phyloP scores from a whole-genome alignment of 1,284 basidiomycete genomes.

The Phylloboletellus chloephorus region DNA sequence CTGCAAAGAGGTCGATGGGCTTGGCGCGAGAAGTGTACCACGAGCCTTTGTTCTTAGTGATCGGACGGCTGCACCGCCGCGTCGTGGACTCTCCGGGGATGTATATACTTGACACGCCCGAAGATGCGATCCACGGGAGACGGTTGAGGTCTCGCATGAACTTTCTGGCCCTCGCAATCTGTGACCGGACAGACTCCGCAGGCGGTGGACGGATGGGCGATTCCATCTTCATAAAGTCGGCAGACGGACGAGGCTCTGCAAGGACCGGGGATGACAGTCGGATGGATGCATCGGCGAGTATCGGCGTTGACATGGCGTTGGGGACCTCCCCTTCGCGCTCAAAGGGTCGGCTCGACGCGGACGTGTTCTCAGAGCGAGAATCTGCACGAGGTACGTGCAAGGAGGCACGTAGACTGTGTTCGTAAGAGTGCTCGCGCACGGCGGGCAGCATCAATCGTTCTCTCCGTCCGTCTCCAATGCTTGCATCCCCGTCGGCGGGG shows the following conservation, averaged over 20 bases:
- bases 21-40: slow-evolving; percentile 29
- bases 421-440: slow-evolving; percentile 25
- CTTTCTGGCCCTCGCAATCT: slow-evolving; percentile 25
- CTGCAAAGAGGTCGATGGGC: slow-evolving; percentile 28
- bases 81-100: slow-evolving; percentile 28
- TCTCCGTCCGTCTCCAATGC: slow-evolving; percentile 20
- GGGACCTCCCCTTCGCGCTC: slow-evolving; percentile 21
- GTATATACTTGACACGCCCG: slow-evolving; percentile 31
- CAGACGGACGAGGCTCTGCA: slow-evolving; percentile 30
- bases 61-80: slow-evolving; percentile 30
- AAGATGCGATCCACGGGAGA: slow-evolving; percentile 33
- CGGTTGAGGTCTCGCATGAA: slow-evolving; percentile 26
- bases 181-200: slow-evolving; percentile 30
- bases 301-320: slow-evolving; percentile 29
- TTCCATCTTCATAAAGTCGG: slow-evolving; percentile 34
- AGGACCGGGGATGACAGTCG: slow-evolving; percentile 26
- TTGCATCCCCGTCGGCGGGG: slow-evolving; percentile 19
- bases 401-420: slow-evolving; percentile 16
- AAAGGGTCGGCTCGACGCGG: slow-evolving; percentile 26
- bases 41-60: slow-evolving; percentile 21
- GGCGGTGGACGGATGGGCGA: slow-evolving; percentile 32
- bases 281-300: slow-evolving; percentile 25
- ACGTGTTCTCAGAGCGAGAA: slow-evolving; percentile 22
- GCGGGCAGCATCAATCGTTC: slow-evolving; percentile 24
- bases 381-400: slow-evolving; percentile 11